A percentile compares a stretch with the other conserved stretches of the same genome.
Conservation (phyloP, 768 basidiomycete species). For the Suillus occidentalis region DNA sequence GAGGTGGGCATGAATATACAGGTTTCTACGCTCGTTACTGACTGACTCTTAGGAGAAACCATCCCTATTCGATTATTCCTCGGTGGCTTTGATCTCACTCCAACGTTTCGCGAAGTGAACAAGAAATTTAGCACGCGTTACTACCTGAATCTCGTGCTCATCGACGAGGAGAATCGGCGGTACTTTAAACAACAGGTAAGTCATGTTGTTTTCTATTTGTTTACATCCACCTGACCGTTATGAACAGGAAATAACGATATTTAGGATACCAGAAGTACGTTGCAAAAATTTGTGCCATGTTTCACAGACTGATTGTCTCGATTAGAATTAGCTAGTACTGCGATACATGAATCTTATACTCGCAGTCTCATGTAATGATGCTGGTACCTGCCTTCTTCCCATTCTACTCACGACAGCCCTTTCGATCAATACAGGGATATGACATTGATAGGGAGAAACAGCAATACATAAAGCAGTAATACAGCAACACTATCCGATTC, state of each 20-base stretch:
- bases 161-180: conserved; percentile 96
- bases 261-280: conserved; percentile 83
- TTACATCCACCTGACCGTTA: background rate
- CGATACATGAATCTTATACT: conserved; percentile 1
- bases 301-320: conserved; percentile 7
- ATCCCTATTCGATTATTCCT: conserved; percentile 98
- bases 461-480: background rate
- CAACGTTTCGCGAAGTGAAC: conserved; percentile 98
- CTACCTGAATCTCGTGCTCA: conserved; percentile 95
- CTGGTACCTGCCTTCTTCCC: background rate
- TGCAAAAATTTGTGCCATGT: background rate
- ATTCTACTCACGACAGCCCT: background rate
- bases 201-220: conserved; percentile 11
- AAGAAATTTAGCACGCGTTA: conserved; percentile 98
- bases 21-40: background rate
- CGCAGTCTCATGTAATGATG: background rate
- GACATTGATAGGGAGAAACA: background rate
- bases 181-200: conserved; percentile 95
- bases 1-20: conserved; percentile 51
- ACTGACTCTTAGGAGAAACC: conserved; percentile 73
- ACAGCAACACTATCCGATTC: background rate
- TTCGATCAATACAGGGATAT: background rate
- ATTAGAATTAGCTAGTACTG: conserved; percentile 34
- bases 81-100: conserved; percentile 97
- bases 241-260: conserved; percentile 79